Percentiles rank a stretch among this genome's conserved stretches.
phyloP scores from a whole-genome alignment of 108 stramenopile genomes.

The Schizochytrium sp. region DNA sequence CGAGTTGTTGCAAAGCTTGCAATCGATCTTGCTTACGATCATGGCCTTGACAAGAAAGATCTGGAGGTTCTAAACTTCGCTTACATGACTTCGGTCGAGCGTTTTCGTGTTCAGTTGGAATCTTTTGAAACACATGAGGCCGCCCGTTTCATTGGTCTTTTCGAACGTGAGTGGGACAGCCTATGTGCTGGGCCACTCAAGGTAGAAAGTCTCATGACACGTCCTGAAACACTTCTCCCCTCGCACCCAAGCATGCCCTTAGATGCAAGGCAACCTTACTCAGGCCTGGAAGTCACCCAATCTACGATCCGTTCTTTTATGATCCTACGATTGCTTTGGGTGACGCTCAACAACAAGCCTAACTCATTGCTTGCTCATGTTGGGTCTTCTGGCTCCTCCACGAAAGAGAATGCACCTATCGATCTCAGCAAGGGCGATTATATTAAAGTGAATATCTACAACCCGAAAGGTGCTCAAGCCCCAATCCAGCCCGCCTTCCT shows the following conservation, averaged over 20 bases:
- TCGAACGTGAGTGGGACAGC: constrained; percentile 20
- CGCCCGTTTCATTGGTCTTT: constrained; percentile 14
- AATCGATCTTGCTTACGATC: background rate
- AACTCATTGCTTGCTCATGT: constrained; percentile 27
- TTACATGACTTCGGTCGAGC: background rate
- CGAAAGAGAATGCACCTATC: background rate
- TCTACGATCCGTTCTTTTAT: constrained; percentile 51
- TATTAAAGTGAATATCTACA: constrained; percentile 13
- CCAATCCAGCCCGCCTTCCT: constrained; percentile 15
- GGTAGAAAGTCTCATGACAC: constrained; percentile 55
- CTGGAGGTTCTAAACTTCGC: background rate
- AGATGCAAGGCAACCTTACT: constrained; percentile 34
- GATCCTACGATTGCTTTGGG: constrained; percentile 50
- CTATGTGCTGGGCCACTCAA: constrained; percentile 19
- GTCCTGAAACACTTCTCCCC: constrained; percentile 8
- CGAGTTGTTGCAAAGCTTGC: constrained; percentile 49
- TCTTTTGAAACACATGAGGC: constrained; percentile 17
- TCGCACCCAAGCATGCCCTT: constrained; percentile 48
- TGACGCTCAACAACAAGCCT: background rate
- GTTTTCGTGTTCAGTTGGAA: constrained; percentile 17
- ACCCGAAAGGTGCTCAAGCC: constrained; percentile 27
- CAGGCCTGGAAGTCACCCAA: constrained; percentile 42
- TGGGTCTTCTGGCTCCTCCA: background rate
- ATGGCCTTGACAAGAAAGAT: background rate
- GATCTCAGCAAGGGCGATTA: constrained; percentile 41